A percentile compares a stretch with the other conserved stretches of the same genome.
These are phyloP conservation scores for Candida ovalis DNA, from an alignment of 805 yeast species.

Conservation along the genomic window DNA sequence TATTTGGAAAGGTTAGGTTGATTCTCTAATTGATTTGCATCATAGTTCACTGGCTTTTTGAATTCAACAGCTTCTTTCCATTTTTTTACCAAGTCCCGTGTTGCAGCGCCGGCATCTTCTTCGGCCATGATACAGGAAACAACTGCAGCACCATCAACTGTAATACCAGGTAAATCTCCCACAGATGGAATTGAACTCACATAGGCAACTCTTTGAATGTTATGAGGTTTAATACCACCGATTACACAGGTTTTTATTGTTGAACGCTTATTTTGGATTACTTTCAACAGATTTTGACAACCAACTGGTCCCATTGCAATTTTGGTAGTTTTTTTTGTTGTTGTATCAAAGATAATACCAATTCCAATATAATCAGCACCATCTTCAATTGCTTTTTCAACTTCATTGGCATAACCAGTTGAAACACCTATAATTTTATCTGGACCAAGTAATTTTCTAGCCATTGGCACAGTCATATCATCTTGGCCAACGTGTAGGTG, in stretches of 20 bases:
- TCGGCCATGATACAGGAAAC: slow-evolving; percentile 83
- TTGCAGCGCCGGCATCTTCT: slow-evolving; percentile 47
- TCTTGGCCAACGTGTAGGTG: slow-evolving; percentile 93
- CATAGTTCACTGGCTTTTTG: background rate
- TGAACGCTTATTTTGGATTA: slow-evolving; percentile 35
- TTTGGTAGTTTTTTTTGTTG: slow-evolving; percentile 58
- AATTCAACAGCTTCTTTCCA: slow-evolving; percentile 16
- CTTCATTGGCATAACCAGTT: slow-evolving; percentile 57
- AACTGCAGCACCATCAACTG: slow-evolving; percentile 78
- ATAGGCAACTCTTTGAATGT: slow-evolving; percentile 54
- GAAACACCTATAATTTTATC: slow-evolving; percentile 78
- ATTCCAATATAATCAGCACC: slow-evolving; percentile 77
- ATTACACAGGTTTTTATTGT: slow-evolving; percentile 66
- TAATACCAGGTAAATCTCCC: slow-evolving; percentile 16
- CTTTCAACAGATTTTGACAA: slow-evolving; percentile 47
- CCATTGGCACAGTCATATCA: slow-evolving; percentile 65
- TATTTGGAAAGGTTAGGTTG: background rate
- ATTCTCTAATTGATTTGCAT: background rate
- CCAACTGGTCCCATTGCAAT: slow-evolving; percentile 71
- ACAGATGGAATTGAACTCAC: slow-evolving; percentile 43
- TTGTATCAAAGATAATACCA: slow-evolving; percentile 73
- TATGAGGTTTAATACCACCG: slow-evolving; percentile 70
- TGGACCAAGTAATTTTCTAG: slow-evolving; percentile 63
- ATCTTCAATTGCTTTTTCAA: slow-evolving; percentile 43
- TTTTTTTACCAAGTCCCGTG: slow-evolving; percentile 34